Base-by-base conservation (phyloP, 768 basidiomycete species). In the Leucosporidium yakuticum region DNA sequence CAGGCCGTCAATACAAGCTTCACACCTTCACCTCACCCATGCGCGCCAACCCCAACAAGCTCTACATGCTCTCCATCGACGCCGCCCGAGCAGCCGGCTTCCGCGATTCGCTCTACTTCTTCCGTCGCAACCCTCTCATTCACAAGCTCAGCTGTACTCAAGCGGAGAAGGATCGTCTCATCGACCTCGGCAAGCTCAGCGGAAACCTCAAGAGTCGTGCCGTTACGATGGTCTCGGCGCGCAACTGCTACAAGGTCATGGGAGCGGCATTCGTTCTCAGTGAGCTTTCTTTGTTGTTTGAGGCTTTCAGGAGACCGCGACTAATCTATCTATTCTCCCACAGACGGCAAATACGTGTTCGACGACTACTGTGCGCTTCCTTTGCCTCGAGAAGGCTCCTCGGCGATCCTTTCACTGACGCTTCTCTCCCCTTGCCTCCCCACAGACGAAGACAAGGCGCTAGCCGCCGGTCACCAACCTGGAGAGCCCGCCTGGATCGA, bases 81-180 rank as follows among this genome's bases (percentile, higher is more conserved):
- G 95, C 93, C 4, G 96, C 96, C 0, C 86, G 95, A 32, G 90
- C 91, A 14, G 94, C 91, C 25, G 96, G 96, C 6, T 97, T 92
- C 80, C 85, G 92, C 58, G 96, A 98, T 78, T 97, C 96, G 14
- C 81, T 98, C n/a, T 96, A 97, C 79, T 97, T 97, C 79, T 94
- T 97, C 80, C 88, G 96, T 4, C 85, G 92, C 9, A 96, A 95
- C 71, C 85, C 86, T 0, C 85, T 91, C 34, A 88, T 95, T 21
- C 83, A 93, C 81, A 98, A 98, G 79, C 84, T 96, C 68, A 88
- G 88, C 70, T 91, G 91, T 39, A 89, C 88, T 0, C 88, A 91
- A 66, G 83, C 85, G 23, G 96, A 98, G 80, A 96, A 97, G 77
- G 91, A 97, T 73, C 85, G 87, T 69, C 86, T 98, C 74, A 96